Conservation (phyloP, 2,329 filamentous ascomycete species). For the Aspergillus phoenicis region DNA sequence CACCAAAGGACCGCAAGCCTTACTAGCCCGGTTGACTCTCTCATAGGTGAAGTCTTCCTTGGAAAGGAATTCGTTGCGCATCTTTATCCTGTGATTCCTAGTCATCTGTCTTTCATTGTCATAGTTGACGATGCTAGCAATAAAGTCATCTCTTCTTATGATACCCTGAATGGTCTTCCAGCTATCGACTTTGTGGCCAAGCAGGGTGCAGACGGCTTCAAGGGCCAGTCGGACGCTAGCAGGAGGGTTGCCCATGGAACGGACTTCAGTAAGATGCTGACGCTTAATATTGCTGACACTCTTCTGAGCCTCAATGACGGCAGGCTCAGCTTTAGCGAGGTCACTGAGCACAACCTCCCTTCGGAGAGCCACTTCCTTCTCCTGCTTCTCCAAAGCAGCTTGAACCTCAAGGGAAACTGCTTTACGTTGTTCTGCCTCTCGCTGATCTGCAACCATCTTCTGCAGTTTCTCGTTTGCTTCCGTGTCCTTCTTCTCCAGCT, state of each 20-base stretch:
- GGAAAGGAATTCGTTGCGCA: constrained; percentile 88
- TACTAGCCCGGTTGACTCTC: constrained; percentile 92
- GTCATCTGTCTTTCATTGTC: constrained; percentile 97
- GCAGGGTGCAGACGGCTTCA: constrained; percentile 92
- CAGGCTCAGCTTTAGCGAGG: constrained; percentile 87
- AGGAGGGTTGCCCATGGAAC: constrained; percentile 93
- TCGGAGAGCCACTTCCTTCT: constrained; percentile 80
- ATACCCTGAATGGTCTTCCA: constrained; percentile 92
- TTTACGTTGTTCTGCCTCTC: constrained; percentile 90
- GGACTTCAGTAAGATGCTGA: constrained; percentile 94
- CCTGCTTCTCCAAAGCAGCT: constrained; percentile 81
- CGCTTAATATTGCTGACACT: constrained; percentile 99
- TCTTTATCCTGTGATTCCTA: constrained; percentile 74
- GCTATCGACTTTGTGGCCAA: constrained; percentile 84
- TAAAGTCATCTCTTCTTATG: constrained; percentile 91
- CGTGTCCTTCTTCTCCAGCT: constrained; percentile 88
- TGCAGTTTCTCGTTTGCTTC: constrained; percentile 98
- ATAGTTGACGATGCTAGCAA: constrained; percentile 95
- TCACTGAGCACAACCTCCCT: constrained; percentile 84
- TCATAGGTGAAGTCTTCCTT: constrained; percentile 97
- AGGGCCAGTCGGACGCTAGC: constrained; percentile 87
- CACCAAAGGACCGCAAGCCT: constrained; percentile 93
- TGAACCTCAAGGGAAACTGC: constrained; percentile 87
- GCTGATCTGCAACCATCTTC: constrained; percentile 94
- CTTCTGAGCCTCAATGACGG: constrained; percentile 87